Percentiles rank a stretch among this genome's conserved stretches.
Evolutionary conservation across 495 filamentous ascomycete genomes (phyloP).

Genomic region (Staphylotrichum tortipilum): DNA sequence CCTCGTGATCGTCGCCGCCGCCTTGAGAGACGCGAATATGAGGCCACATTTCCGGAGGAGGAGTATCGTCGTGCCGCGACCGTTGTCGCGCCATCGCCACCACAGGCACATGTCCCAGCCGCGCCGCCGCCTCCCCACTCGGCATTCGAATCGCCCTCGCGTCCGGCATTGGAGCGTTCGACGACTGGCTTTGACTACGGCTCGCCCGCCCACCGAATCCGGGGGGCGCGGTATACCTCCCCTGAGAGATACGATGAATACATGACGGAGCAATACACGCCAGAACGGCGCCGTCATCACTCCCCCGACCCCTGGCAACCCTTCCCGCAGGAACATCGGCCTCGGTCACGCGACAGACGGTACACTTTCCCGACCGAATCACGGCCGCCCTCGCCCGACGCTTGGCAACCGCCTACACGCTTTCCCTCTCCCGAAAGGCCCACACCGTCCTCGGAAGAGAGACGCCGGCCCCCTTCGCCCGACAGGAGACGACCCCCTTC

Average conservation of each 20-base stretch:
- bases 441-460: conserved; percentile 4
- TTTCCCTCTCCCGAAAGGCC: conserved; percentile 9
- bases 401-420: conserved; percentile 12
- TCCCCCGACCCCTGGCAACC: conserved; percentile 11
- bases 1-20: conserved; percentile 34
- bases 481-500: conserved; percentile 14
- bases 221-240: conserved; percentile 25
- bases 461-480: conserved; percentile 4
- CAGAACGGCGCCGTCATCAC: conserved; percentile 1
- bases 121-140: conserved; percentile 28
- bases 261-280: conserved; percentile 2
- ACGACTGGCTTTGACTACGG: conserved; percentile 30
- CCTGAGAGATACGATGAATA: conserved; percentile 16
- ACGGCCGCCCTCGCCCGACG: conserved; percentile 16
- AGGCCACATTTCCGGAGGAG: conserved; percentile 26
- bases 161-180: conserved; percentile 27
- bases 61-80: conserved; percentile 35
- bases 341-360: conserved; percentile 13
- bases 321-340: conserved; percentile 2
- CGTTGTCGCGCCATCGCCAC: conserved; percentile 30
- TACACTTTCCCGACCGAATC: conserved; percentile 17
- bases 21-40: conserved; percentile 1
- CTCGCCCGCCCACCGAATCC: conserved; percentile 23
- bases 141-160: conserved; percentile 20
- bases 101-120: conserved; percentile 14